Evolutionary conservation across 1,139 yeast genomes (phyloP).

Genomic region (Candida sanyaensis): DNA sequence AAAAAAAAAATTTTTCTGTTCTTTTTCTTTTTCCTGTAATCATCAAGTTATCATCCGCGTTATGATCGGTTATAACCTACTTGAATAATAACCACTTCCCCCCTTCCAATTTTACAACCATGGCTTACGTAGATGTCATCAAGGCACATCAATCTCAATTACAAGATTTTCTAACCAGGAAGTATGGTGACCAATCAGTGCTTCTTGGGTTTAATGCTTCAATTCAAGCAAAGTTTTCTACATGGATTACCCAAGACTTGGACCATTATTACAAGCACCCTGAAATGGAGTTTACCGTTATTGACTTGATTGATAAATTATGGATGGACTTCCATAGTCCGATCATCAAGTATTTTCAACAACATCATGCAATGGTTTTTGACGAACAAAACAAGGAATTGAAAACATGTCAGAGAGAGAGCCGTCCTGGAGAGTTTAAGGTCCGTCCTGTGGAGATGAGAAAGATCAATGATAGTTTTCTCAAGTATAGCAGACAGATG

Average conservation of each 20-base stretch:
- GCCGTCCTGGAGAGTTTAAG: constrained; percentile 17
- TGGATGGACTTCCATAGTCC: constrained; percentile 71
- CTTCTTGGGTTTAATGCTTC: constrained; percentile 46
- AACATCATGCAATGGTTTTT: constrained; percentile 36
- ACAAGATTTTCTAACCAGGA: constrained; percentile 27
- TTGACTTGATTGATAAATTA: constrained; percentile 42
- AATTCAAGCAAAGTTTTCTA: constrained; percentile 42
- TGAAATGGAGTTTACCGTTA: constrained; percentile 29
- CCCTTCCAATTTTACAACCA: not conserved
- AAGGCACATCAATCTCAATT: constrained; percentile 29
- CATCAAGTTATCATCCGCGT: not conserved
- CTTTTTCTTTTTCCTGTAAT: not conserved
- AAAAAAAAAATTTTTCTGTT: not conserved
- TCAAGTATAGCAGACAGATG: constrained; percentile 48
- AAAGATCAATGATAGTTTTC: constrained; percentile 53
- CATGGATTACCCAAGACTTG: constrained; percentile 40
- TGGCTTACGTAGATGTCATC: constrained; percentile 23
- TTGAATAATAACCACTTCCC: not conserved
- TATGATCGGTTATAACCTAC: not conserved
- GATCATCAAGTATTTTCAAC: constrained; percentile 54
- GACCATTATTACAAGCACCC: constrained; percentile 22
- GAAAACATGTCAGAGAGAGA: constrained; percentile 14
- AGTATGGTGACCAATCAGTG: constrained; percentile 44
- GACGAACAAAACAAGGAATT: constrained; percentile 18
- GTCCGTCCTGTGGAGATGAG: constrained; percentile 55